Conservation (phyloP, 2,329 filamentous ascomycete genomes). For the Dryadomyces quercus-mongolicae region DNA sequence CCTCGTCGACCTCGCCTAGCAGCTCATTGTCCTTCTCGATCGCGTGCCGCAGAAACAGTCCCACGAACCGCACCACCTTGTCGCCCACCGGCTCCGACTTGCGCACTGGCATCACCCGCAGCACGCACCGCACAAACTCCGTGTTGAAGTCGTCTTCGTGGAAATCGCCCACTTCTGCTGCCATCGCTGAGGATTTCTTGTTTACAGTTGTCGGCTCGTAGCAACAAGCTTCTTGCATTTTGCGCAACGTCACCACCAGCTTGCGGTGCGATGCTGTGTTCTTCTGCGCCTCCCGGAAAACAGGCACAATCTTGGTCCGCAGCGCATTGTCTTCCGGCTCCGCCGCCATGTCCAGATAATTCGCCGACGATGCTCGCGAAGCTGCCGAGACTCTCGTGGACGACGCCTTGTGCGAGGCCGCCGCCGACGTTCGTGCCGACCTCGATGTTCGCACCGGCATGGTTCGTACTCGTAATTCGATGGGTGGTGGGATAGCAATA, state of each 20-base stretch:
- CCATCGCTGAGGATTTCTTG: conserved; percentile 31
- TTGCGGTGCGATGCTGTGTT: conserved; percentile 87
- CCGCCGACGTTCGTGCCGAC: conserved; percentile 30
- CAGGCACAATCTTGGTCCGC: conserved; percentile 58
- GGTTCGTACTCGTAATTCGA: background rate
- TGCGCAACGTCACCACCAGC: conserved; percentile 73
- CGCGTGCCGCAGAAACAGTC: conserved; percentile 68
- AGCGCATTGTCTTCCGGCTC: conserved; percentile 61
- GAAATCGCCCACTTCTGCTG: conserved; percentile 48
- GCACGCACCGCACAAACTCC: conserved; percentile 72
- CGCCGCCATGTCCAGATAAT: conserved; percentile 44
- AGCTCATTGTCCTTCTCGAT: conserved; percentile 61
- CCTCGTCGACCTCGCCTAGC: conserved; percentile 51
- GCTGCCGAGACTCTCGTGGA: conserved; percentile 29
- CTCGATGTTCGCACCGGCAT: conserved; percentile 41
- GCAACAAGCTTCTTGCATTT: conserved; percentile 78
- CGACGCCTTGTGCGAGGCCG: conserved; percentile 26
- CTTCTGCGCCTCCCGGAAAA: conserved; percentile 74
- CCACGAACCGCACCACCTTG: conserved; percentile 72
- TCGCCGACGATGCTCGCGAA: conserved; percentile 33
- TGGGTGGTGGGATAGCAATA: background rate
- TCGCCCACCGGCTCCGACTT: conserved; percentile 87
- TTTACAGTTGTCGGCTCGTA: conserved; percentile 42
- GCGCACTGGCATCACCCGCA: conserved; percentile 75
- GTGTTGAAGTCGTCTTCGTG: conserved; percentile 78